phyloP scores from a whole-genome alignment of 306 rosid species.

The Albizia julibrissin region DNA sequence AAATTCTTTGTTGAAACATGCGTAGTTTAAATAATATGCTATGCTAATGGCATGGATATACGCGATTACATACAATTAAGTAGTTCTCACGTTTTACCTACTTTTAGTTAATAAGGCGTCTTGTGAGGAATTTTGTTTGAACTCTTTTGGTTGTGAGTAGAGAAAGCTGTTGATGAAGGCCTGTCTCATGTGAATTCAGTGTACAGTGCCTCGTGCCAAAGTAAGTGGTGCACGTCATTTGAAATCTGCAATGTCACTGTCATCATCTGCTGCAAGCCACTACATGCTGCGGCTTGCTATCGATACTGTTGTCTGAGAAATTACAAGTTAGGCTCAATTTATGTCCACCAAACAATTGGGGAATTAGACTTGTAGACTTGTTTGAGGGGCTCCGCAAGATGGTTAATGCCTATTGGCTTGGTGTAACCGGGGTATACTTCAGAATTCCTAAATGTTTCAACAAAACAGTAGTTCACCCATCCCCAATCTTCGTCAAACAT shows the following conservation, averaged over 20 bases:
- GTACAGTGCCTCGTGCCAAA: not conserved
- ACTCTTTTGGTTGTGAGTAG: conserved; percentile 5
- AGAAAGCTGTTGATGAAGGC: not conserved
- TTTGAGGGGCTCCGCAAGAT: not conserved
- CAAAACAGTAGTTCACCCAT: not conserved
- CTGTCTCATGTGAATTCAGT: not conserved
- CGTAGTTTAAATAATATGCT: not conserved
- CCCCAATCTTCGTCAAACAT: conserved; percentile 24
- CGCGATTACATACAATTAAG: not conserved
- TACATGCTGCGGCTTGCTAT: not conserved
- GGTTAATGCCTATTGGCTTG: not conserved
- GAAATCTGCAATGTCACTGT: not conserved
- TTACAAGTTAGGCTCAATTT: not conserved
- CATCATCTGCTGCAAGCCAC: not conserved
- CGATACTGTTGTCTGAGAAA: not conserved
- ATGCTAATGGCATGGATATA: not conserved
- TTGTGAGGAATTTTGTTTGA: conserved; percentile 19
- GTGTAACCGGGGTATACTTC: not conserved
- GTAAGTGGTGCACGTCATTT: not conserved
- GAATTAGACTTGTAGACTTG: not conserved
- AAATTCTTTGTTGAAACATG: conserved; percentile 11
- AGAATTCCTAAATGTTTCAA: not conserved
- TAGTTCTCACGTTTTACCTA: not conserved
- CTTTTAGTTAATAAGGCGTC: not conserved
- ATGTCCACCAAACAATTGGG: not conserved